Evolutionary conservation across 2,329 filamentous ascomycete genomes (phyloP), one percentile per base, ranked within the genome.

Genomic region (Aspergillus sp.): DNA sequence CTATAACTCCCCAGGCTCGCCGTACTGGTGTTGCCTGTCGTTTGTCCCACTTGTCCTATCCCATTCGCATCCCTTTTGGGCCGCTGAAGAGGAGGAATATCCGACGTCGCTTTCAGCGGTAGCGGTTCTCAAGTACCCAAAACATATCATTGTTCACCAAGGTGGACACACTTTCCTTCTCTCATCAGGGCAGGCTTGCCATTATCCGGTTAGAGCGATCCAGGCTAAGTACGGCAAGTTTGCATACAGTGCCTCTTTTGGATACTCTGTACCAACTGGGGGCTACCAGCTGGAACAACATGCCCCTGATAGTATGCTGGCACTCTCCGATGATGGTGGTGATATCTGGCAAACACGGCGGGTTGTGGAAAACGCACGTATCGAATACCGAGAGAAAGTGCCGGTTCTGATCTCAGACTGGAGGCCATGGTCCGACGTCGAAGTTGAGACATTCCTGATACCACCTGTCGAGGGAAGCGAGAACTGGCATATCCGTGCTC

Each of bases 171-270:
- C 86, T 46, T 90, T 92, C 80, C 80, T 93, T 23, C 81, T 93
- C 7, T 88, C 85, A 4, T 90, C 87, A 0, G 90, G 90, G 1
- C 90, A 93, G 71, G 87, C 87, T n/a, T 93, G 90, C 73, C 87
- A 89, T 71, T 93, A 93, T 69, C 87, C 90, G 0, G 87, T 93
- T 79, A 90, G 90, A 73, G 89, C 88, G 54, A 90, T 89, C 0
- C 89, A 93, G 71, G 88, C 90, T 60, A 93, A 93, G 68, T 93
- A 93, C 72, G 90, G 90, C 47, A 84, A 85, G 59, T 92, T 93
- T 69, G 89, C 89, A 6, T 93, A 93, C 46, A 89, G 86, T 67
- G 87, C 87, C 52, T 84, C 87, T 0, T 93, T 90, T 70, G 89
- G 82, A 19, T 93, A 92, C 75, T 90, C 87, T 0, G 90, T 92